phyloP scores from a whole-genome alignment of 192 early-diverging fungal genomes.

The Coemansia sp. region DNA sequence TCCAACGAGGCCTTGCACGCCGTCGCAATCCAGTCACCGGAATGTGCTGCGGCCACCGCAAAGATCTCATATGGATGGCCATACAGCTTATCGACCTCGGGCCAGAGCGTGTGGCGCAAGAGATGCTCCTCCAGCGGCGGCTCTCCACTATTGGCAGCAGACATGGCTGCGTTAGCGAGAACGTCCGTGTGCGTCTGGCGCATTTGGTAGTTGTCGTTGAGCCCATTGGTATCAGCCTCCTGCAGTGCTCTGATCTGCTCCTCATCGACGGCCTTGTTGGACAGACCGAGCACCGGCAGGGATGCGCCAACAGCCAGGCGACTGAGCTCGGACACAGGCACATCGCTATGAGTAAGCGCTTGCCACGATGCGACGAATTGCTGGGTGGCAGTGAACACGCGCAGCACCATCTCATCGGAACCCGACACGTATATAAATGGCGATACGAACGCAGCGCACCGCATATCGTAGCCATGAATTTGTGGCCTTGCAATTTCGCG shows the following conservation, averaged over 20 bases:
- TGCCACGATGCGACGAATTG: conserved; percentile 70
- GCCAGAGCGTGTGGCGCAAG: conserved; percentile 89
- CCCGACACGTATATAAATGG: conserved; percentile 78
- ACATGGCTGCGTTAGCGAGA: conserved; percentile 45
- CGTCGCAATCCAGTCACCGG: conserved; percentile 72
- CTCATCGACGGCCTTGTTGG: conserved; percentile 88
- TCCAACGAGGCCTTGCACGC: conserved; percentile 37
- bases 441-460: conserved; percentile 77
- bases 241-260: conserved; percentile 14
- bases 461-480: conserved; percentile 93
- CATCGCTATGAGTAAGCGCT: not conserved
- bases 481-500: conserved; percentile 93
- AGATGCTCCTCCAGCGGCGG: conserved; percentile 92
- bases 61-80: conserved; percentile 96
- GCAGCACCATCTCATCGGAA: conserved; percentile 92
- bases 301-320: conserved; percentile 65
- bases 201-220: conserved; percentile 57
- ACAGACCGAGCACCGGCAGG: conserved; percentile 88
- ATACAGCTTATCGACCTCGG: conserved; percentile 93
- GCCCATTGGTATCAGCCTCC: not conserved
- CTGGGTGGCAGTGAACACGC: conserved; percentile 83
- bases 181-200: conserved; percentile 61
- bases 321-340: not conserved
- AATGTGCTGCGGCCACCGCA: conserved; percentile 67
- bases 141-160: conserved; percentile 30